phyloP scores from a whole-genome alignment of 257 asterid species.

The Nicotiana knightiana region DNA sequence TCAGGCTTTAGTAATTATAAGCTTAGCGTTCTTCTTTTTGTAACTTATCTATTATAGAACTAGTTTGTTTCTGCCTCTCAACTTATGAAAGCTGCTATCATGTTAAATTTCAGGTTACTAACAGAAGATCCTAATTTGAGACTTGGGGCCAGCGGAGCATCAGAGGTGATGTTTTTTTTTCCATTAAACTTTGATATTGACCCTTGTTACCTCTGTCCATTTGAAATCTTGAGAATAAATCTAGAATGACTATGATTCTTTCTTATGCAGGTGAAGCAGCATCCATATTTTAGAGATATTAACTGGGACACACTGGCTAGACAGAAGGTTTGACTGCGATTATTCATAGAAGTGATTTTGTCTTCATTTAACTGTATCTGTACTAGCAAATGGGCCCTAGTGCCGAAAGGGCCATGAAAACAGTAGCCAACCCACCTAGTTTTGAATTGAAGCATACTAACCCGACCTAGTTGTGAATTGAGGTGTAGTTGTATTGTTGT shows the following conservation, averaged over 20 bases:
- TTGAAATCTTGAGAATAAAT: neutral
- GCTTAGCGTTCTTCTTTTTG: neutral
- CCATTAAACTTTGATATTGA: neutral
- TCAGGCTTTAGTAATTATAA: neutral
- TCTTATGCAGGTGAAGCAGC: conserved; percentile 77
- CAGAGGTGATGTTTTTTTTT: conserved; percentile 50
- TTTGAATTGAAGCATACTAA: neutral
- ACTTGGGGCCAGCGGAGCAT: conserved; percentile 93
- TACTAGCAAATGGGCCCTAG: neutral
- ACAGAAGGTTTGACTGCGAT: conserved; percentile 59
- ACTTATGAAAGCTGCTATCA: neutral
- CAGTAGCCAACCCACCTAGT: neutral
- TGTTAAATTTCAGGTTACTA: conserved; percentile 48
- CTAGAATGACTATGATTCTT: neutral
- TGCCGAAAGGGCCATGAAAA: neutral
- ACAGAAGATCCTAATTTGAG: conserved; percentile 96
- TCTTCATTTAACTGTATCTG: neutral
- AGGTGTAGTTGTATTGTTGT: neutral
- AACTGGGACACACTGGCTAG: conserved; percentile 99
- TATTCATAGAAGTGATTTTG: neutral
- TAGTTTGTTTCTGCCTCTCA: neutral
- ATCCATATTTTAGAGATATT: conserved; percentile 85
- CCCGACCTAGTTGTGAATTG: neutral
- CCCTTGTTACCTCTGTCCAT: neutral
- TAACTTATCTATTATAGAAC: neutral